A percentile compares a stretch with the other conserved stretches of the same genome.
Conservation (phyloP, 345 rosid genomes). For the Gossypium mustelinum region DNA sequence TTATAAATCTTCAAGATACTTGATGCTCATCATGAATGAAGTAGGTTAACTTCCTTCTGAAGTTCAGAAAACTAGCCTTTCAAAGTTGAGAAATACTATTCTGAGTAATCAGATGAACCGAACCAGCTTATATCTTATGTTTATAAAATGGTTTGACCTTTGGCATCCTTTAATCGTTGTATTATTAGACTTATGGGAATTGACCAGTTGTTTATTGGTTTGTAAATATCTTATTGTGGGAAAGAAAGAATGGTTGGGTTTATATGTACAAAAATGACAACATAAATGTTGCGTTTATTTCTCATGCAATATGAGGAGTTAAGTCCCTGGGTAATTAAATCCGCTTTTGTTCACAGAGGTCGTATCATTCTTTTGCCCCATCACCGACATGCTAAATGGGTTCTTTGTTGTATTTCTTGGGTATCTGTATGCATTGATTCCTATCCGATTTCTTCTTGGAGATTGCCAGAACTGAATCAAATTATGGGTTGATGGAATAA, state of each 20-base stretch:
- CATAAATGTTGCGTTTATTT: neutral
- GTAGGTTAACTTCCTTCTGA: neutral
- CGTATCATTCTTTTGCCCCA: neutral
- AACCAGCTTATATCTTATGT: neutral
- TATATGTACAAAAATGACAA: neutral
- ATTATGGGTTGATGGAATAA: neutral
- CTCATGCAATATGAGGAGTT: neutral
- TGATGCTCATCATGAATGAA: neutral
- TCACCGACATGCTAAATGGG: neutral
- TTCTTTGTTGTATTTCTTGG: neutral
- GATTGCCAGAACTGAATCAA: neutral
- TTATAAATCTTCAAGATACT: constrained; percentile 1
- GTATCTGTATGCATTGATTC: neutral
- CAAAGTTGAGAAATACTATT: neutral
- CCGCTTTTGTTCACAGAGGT: neutral
- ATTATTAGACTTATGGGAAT: neutral
- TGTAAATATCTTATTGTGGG: neutral
- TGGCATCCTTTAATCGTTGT: neutral
- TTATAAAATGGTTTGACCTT: neutral
- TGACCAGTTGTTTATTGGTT: neutral
- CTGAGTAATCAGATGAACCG: neutral
- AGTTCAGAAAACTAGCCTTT: constrained; percentile 2
- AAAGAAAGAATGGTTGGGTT: neutral
- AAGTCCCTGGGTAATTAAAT: neutral
- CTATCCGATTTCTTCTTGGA: constrained; percentile 1